Conservation (phyloP, 2,329 filamentous ascomycete species). For the Dactylellina haptotyla region DNA sequence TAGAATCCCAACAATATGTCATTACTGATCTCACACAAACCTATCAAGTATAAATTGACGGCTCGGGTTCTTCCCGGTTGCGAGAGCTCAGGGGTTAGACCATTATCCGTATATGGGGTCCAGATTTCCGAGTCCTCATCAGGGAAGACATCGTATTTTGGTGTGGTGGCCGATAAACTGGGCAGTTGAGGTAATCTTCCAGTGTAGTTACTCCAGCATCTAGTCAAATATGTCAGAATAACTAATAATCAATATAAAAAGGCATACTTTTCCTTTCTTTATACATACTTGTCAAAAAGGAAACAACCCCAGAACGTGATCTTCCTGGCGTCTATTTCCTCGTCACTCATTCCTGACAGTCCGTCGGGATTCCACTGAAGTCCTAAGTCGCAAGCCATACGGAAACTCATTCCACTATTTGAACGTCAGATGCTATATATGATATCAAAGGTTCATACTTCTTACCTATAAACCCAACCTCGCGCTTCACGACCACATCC, state of each 20-base stretch:
- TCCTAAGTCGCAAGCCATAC: conserved; percentile 94
- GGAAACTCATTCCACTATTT: conserved; percentile 90
- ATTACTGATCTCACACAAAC: conserved; percentile 90
- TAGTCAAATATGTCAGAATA: conserved; percentile 58
- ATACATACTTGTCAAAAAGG: conserved; percentile 83
- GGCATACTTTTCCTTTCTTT: no score
- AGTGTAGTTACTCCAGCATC: conserved; percentile 95
- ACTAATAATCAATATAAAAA: background rate
- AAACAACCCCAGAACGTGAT: conserved; percentile 99
- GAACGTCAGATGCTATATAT: background rate
- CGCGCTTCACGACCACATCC: conserved; percentile 93
- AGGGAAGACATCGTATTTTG: conserved; percentile 90
- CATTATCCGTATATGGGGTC: conserved; percentile 87
- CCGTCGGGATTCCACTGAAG: conserved; percentile 83
- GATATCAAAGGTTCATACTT: background rate
- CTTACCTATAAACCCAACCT: conserved; percentile 82
- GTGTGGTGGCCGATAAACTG: conserved; percentile 79
- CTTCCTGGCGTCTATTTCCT: conserved; percentile 86
- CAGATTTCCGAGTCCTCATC: conserved; percentile 85
- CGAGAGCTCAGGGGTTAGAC: conserved; percentile 75
- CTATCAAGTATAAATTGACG: conserved; percentile 80
- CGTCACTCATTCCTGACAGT: conserved; percentile 71
- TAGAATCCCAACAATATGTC: conserved; percentile 92
- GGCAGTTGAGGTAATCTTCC: conserved; percentile 89
- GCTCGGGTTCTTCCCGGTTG: conserved; percentile 87